These are phyloP conservation scores for Sporobolomyces phaffii DNA, from an alignment of 768 basidiomycete genomes.

Conservation along the genomic window DNA sequence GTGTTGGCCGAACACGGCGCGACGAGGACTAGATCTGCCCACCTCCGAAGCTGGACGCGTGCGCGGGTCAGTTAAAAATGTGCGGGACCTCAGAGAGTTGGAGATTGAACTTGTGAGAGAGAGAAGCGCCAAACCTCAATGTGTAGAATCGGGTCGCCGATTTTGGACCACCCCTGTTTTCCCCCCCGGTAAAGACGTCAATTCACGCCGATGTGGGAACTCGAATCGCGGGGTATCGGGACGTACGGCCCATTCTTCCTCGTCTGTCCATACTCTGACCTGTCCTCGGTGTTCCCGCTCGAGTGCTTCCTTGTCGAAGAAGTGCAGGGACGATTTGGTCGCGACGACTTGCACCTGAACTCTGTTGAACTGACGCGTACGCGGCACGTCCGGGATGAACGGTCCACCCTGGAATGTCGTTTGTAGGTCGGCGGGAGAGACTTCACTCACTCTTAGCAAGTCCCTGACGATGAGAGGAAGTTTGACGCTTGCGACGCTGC, in stretches of 20 bases:
- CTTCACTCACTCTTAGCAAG: constrained; percentile 57
- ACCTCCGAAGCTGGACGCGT: constrained; percentile 51
- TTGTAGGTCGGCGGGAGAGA: too few species aligned
- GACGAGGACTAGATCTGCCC: constrained; percentile 92
- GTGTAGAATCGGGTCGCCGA: constrained; percentile 89
- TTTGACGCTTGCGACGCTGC: constrained; percentile 94
- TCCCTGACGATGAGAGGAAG: constrained; percentile 78
- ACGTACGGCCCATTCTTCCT: constrained; percentile 86
- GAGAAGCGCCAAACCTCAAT: constrained; percentile 66
- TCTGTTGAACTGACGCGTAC: constrained; percentile 56
- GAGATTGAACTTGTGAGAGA: neutral
- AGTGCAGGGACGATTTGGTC: constrained; percentile 68
- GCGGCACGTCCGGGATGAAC: too few species aligned
- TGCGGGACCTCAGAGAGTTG: neutral
- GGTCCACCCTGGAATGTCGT: too few species aligned
- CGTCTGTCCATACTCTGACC: constrained; percentile 74
- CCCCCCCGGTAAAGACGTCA: neutral
- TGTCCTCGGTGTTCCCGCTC: constrained; percentile 47
- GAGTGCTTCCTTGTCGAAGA: constrained; percentile 61
- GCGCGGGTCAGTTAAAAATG: neutral
- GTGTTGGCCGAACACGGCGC: constrained; percentile 98
- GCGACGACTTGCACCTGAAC: constrained; percentile 78
- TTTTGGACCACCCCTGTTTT: constrained; percentile 60
- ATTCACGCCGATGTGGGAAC: neutral
- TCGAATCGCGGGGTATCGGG: neutral